Percentiles rank a stretch among this genome's conserved stretches.
phyloP scores from a whole-genome alignment of 805 yeast species.

The Starmerella floris region DNA sequence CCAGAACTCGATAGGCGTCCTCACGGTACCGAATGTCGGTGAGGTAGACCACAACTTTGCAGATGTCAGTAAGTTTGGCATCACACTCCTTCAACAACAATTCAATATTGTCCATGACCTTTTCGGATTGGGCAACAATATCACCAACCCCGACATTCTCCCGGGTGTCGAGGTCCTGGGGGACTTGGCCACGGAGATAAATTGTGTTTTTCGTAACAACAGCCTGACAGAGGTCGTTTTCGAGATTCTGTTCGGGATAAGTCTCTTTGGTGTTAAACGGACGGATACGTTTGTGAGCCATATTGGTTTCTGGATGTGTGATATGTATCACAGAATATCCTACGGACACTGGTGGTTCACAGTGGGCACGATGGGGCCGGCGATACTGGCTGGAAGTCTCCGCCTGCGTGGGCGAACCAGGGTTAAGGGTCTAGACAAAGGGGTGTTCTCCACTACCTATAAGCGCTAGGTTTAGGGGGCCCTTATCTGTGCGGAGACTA shows the following conservation, averaged over 20 bases:
- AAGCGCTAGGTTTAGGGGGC: too few relatives aligned
- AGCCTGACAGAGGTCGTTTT: slow-evolving; percentile 19
- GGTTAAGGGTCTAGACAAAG: too few relatives aligned
- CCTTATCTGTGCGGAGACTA: too few relatives aligned
- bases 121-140: slow-evolving; percentile 18
- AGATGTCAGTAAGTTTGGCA: slow-evolving; percentile 14
- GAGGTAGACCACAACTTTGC: slow-evolving; percentile 18
- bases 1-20: slow-evolving; percentile 16
- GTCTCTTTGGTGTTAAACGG: slow-evolving; percentile 18
- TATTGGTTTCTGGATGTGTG: too few relatives aligned
- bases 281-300: slow-evolving; percentile 17
- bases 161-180: slow-evolving; percentile 19
- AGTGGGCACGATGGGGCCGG: too few relatives aligned
- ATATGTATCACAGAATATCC: too few relatives aligned
- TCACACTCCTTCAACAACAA: slow-evolving; percentile 13
- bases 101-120: slow-evolving; percentile 18
- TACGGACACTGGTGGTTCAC: too few relatives aligned
- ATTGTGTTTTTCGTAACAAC: slow-evolving; percentile 17
- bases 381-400: too few relatives aligned
- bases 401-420: too few relatives aligned
- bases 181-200: slow-evolving; percentile 19
- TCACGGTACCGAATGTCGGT: slow-evolving; percentile 18
- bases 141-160: slow-evolving; percentile 18
- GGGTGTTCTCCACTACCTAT: too few relatives aligned
- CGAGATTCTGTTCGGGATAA: slow-evolving; percentile 17